A percentile compares a stretch with the other conserved stretches of the same genome.
These are phyloP conservation scores for Podaxis carcinomalis DNA, from an alignment of 768 basidiomycete species.

Conservation along the genomic window DNA sequence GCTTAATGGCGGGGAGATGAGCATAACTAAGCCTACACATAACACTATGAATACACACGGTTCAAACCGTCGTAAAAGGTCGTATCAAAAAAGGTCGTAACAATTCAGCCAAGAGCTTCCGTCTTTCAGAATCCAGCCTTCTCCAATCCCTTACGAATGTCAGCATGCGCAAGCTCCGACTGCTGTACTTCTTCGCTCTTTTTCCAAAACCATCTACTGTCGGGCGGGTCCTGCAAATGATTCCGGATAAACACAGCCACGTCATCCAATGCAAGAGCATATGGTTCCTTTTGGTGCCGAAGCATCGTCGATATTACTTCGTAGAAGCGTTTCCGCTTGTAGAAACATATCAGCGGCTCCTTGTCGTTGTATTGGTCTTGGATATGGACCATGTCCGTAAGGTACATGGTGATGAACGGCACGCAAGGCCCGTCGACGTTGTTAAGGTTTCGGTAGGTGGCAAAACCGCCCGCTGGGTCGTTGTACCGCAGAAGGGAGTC, in stretches of 20 bases:
- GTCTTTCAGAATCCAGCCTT: conserved; percentile 54
- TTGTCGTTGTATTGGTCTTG: conserved; percentile 46
- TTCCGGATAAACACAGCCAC: conserved; percentile 43
- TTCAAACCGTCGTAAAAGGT: not conserved
- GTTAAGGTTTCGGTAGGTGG: conserved; percentile 46
- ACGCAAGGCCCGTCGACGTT: conserved; percentile 55
- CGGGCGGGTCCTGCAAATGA: conserved; percentile 38
- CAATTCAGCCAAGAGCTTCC: not conserved
- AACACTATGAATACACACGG: not conserved
- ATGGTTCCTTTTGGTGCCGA: conserved; percentile 49
- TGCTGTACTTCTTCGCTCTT: conserved; percentile 59
- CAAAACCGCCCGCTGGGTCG: conserved; percentile 56
- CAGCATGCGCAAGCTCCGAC: conserved; percentile 54
- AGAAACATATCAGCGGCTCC: conserved; percentile 41
- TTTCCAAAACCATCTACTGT: conserved; percentile 51
- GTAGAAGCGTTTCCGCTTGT: conserved; percentile 52
- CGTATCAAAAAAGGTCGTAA: not conserved
- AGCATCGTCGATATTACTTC: conserved; percentile 53
- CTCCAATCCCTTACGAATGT: conserved; percentile 65
- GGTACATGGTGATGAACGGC: conserved; percentile 63
- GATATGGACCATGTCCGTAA: conserved; percentile 56
- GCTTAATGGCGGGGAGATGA: not conserved
- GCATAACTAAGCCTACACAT: not conserved
- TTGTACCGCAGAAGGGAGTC: conserved; percentile 51
- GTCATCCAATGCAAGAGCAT: conserved; percentile 43